Evolutionary conservation across 345 rosid genomes (phyloP).

Genomic region (Salix koriyanagi): DNA sequence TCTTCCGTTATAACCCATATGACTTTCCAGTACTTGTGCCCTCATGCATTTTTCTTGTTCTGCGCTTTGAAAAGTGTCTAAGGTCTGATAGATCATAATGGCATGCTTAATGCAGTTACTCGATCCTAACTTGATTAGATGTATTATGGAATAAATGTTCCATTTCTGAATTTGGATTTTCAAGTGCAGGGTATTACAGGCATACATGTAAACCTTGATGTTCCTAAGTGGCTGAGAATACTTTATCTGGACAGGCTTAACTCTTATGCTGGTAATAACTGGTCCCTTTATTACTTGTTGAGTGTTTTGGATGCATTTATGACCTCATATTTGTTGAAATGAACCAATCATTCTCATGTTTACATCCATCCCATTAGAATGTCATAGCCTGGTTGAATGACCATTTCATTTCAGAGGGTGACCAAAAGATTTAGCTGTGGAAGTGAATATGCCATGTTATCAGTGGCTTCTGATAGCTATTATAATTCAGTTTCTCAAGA

Average conservation of each 20-base stretch:
- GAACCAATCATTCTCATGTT: no score
- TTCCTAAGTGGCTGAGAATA: conserved; percentile 68
- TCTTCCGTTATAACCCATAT: no score
- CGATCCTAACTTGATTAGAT: conserved; percentile 5
- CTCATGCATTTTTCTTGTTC: not conserved
- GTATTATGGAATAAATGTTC: conserved; percentile 6
- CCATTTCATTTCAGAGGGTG: not conserved
- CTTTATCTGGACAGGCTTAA: conserved; percentile 71
- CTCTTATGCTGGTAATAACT: conserved; percentile 61
- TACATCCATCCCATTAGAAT: not conserved
- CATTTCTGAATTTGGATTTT: conserved; percentile 30
- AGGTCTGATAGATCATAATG: not conserved
- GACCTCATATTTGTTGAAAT: not conserved
- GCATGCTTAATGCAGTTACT: not conserved
- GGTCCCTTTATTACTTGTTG: not conserved
- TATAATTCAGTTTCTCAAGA: not conserved
- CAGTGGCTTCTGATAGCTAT: not conserved
- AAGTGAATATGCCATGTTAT: not conserved
- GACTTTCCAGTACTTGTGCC: not conserved
- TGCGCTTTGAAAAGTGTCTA: not conserved
- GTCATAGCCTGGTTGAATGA: not conserved
- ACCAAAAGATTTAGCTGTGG: not conserved
- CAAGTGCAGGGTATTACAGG: conserved; percentile 73
- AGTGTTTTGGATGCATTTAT: not conserved
- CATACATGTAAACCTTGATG: conserved; percentile 63